phyloP scores from a whole-genome alignment of 2,329 filamentous ascomycete species.

The Cryphonectria nitschkei region DNA sequence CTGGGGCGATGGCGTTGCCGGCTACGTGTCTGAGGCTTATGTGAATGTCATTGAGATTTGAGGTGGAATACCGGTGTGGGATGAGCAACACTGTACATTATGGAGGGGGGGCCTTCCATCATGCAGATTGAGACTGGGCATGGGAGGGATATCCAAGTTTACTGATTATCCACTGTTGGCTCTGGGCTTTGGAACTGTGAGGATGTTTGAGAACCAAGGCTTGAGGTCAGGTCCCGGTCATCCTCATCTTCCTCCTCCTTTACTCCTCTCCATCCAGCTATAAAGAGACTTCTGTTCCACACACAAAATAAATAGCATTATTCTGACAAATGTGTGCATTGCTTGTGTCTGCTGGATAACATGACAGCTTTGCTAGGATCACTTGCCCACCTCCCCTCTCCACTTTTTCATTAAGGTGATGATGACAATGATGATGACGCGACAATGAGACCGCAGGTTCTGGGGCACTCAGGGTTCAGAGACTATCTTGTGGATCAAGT shows the following conservation, averaged over 20 bases:
- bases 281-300: not conserved
- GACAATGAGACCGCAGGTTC: not conserved
- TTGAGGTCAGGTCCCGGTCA: not conserved
- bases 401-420: not conserved
- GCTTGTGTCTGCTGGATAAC: not conserved
- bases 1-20: conserved; percentile 42
- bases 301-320: conserved; percentile 1
- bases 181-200: not conserved
- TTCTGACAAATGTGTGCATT: not conserved
- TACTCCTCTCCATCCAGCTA: conserved; percentile 5
- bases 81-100: not conserved
- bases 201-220: not conserved
- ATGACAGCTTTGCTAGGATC: not conserved
- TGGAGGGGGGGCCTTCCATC: not conserved
- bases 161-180: conserved; percentile 46
- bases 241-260: not conserved
- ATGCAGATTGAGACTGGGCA: not conserved
- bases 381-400: not conserved
- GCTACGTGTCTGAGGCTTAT: conserved; percentile 23
- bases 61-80: not conserved
- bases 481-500: not conserved
- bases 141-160: not conserved
- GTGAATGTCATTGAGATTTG: conserved; percentile 20
- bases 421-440: not conserved
- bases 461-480: not conserved